phyloP scores from a whole-genome alignment of 2,329 filamentous ascomycete genomes.

The Cordyceps fumosorosea region DNA sequence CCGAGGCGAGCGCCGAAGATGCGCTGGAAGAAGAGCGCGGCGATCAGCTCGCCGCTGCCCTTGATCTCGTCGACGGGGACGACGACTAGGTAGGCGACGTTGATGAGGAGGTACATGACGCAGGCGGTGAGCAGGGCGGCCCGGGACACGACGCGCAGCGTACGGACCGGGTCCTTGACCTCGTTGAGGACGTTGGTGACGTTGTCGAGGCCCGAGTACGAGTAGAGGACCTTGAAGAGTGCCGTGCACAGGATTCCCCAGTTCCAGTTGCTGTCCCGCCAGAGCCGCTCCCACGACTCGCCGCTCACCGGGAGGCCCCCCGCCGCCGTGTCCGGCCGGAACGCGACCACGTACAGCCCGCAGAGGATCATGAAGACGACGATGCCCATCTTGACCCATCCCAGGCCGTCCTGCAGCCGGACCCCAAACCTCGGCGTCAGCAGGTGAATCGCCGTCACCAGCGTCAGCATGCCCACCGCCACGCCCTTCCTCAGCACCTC shows the following conservation, averaged over 20 bases:
- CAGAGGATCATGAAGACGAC: conserved; percentile 56
- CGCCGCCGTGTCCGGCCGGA: conserved; percentile 24
- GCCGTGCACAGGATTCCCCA: conserved; percentile 62
- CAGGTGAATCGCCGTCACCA: conserved; percentile 53
- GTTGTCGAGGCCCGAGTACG: conserved; percentile 60
- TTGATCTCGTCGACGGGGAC: conserved; percentile 62
- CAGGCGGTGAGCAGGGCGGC: conserved; percentile 55
- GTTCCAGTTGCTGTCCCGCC: conserved; percentile 61
- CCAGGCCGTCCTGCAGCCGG: conserved; percentile 52
- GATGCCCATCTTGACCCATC: conserved; percentile 56
- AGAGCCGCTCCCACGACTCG: conserved; percentile 44
- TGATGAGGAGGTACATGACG: conserved; percentile 59
- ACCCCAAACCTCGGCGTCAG: conserved; percentile 52
- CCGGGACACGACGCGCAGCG: conserved; percentile 55
- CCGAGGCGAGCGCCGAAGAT: conserved; percentile 56
- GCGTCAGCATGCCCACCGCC: conserved; percentile 49
- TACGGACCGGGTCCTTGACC: conserved; percentile 60
- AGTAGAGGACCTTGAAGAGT: conserved; percentile 63
- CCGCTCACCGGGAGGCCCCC: conserved; percentile 3
- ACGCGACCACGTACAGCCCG: conserved; percentile 51
- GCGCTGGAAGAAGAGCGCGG: conserved; percentile 59
- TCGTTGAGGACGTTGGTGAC: conserved; percentile 67
- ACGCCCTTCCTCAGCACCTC: conserved; percentile 48
- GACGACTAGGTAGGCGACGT: conserved; percentile 56
- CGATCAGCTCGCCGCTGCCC: conserved; percentile 59